phyloP scores from a whole-genome alignment of 1,284 basidiomycete species.

The Pascua guehoae region DNA sequence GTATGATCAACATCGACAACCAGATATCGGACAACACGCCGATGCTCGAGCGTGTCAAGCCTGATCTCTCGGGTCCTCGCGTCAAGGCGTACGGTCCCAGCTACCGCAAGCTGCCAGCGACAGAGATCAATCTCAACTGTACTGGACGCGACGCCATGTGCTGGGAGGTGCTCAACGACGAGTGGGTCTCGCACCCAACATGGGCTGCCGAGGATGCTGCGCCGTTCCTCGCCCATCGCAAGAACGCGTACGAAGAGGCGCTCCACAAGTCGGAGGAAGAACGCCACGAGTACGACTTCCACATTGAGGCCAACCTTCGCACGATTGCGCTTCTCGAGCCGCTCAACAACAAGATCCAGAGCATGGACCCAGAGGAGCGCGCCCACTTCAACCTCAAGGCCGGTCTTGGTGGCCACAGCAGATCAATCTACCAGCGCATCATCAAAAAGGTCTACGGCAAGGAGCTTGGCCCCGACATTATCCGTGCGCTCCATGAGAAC shows the following conservation, averaged over 20 bases:
- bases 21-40: slow-evolving; percentile 55
- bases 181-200: slow-evolving; percentile 95
- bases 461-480: slow-evolving; percentile 73
- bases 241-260: slow-evolving; percentile 94
- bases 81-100: slow-evolving; percentile 68
- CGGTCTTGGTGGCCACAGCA: slow-evolving; percentile 83
- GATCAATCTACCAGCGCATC: slow-evolving; percentile 85
- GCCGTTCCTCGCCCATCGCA: slow-evolving; percentile 92
- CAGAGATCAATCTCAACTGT: slow-evolving; percentile 83
- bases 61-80: slow-evolving; percentile 46
- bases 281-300: slow-evolving; percentile 96
- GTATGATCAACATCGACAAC: slow-evolving; percentile 52
- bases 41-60: slow-evolving; percentile 61
- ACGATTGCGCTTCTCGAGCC: slow-evolving; percentile 93
- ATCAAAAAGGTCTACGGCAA: slow-evolving; percentile 91
- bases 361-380: slow-evolving; percentile 86
- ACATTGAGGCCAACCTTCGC: slow-evolving; percentile 85
- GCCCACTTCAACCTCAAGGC: slow-evolving; percentile 77
- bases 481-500: slow-evolving; percentile 87
- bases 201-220: slow-evolving; percentile 95
- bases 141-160: slow-evolving; percentile 93
- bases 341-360: slow-evolving; percentile 76
- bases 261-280: slow-evolving; percentile 97
- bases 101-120: slow-evolving; percentile 83
- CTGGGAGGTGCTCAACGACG: slow-evolving; percentile 93